Percentiles rank a stretch among this genome's conserved stretches.
Evolutionary conservation across 768 basidiomycete species (phyloP).

Genomic region (Exidia glandulosa): DNA sequence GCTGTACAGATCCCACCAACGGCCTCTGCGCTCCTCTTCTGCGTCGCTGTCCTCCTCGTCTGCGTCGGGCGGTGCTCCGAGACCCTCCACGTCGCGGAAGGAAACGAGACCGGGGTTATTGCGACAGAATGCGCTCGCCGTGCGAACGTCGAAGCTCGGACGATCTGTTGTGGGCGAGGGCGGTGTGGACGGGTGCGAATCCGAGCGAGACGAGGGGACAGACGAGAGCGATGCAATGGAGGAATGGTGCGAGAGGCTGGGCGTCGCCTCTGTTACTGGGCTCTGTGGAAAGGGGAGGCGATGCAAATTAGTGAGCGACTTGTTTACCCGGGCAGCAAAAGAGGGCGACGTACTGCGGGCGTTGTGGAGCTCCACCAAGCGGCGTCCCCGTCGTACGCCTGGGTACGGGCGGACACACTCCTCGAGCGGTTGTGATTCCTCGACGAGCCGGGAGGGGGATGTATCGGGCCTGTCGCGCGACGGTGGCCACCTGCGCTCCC

Average conservation of each 20-base stretch:
- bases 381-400: slow-evolving; percentile 1
- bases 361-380: neutral
- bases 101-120: slow-evolving; percentile 53
- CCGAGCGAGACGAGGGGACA: neutral
- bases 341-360: neutral
- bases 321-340: no score
- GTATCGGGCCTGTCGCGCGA: neutral
- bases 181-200: slow-evolving; percentile 8
- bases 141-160: slow-evolving; percentile 51
- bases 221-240: neutral
- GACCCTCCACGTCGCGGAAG: slow-evolving; percentile 56
- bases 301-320: no score
- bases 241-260: neutral
- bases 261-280: neutral
- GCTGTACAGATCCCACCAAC: neutral
- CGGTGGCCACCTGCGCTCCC: no score
- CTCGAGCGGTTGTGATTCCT: slow-evolving; percentile 4
- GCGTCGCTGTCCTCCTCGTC: slow-evolving; percentile 21
- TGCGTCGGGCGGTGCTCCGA: slow-evolving; percentile 41
- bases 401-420: slow-evolving; percentile 14
- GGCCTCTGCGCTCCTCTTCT: slow-evolving; percentile 1
- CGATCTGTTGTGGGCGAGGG: slow-evolving; percentile 8
- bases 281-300: neutral
- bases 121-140: slow-evolving; percentile 46
- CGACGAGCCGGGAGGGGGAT: no score